Evolutionary conservation across 192 early-diverging fungal species (phyloP), one percentile per base, ranked within the genome.

Genomic region (Thamnidium elegans): DNA sequence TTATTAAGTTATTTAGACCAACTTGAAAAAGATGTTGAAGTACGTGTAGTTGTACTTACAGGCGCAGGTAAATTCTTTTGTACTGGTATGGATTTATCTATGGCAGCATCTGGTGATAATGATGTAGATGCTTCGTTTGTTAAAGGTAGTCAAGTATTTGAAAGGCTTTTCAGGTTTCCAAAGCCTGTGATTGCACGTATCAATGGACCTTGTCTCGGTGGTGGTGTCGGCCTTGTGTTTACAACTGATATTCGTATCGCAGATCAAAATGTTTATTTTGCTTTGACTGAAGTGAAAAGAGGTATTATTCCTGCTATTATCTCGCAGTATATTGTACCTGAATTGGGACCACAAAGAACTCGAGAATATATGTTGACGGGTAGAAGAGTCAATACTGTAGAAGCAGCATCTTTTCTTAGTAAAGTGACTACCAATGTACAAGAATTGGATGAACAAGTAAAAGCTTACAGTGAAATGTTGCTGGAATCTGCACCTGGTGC

Each of bases 271-370:
- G 73, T 74, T 3, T 83, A 81, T 44, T 72, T 88, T 70, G 76
- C 78, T 23, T 70, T 88, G 65, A 77, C 81, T 0, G 86, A 88
- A 67, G 83, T 86, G 31, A 77, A 81, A 34, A 71, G 81, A 4
- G 86, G 86, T 1, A 43, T 88, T 39, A 74, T 88, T n/a, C 86
- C 86, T 0, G 86, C 86, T 42, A 75, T 83, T 65, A 88, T 88
- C 46, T 86, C 83, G 0, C 83, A 82, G 63, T 81, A 76, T 34
- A 81, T 86, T 58, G 80, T 88, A 1, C 82, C 83, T 13, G 79
- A 82, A 68, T 31, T 88, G 3, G 81, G 80, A 3, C 26, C 50
- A 42, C 84, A 78, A 68, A 66, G 72, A 47, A 62, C 84, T 13
- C 75, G 73, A 20, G 77, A 84, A 54, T 86, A 80, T 50, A 81